Conservation (phyloP, 306 rosid species). For the Luffa aegyptiaca region DNA sequence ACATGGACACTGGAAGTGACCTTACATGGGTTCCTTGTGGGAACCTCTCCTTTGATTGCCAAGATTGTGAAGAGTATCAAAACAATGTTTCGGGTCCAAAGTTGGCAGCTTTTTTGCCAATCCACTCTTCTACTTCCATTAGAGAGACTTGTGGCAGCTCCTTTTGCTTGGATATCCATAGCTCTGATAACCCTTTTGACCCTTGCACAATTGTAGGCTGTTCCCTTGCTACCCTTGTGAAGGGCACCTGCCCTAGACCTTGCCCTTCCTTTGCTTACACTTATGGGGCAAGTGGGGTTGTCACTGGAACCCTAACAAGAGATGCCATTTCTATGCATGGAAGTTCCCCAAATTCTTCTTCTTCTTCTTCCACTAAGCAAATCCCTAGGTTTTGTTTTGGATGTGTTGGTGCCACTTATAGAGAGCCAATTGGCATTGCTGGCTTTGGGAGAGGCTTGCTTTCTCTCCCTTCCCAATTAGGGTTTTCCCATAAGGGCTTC, state of each 20-base stretch:
- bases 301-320: constrained; percentile 25
- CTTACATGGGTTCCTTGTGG: constrained; percentile 59
- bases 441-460: constrained; percentile 47
- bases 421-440: constrained; percentile 46
- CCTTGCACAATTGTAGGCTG: constrained; percentile 43
- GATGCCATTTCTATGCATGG: constrained; percentile 31
- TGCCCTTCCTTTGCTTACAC: constrained; percentile 49
- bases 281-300: constrained; percentile 36
- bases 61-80: constrained; percentile 31
- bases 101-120: constrained; percentile 24
- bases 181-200: constrained; percentile 34
- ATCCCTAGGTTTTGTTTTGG: constrained; percentile 39
- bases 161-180: constrained; percentile 33
- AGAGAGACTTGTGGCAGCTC: constrained; percentile 37
- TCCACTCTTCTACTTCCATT: constrained; percentile 28
- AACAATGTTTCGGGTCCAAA: constrained; percentile 11
- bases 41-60: constrained; percentile 32
- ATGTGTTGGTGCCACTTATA: constrained; percentile 33
- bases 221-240: constrained; percentile 26
- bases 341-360: neutral
- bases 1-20: constrained; percentile 53
- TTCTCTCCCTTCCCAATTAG: constrained; percentile 43
- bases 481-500: constrained; percentile 34
- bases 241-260: constrained; percentile 32
- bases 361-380: constrained; percentile 2